Evolutionary conservation across 2,329 filamentous ascomycete species (phyloP), one percentile per base, ranked within the genome.

Genomic region (Alternaria brassicicola): DNA sequence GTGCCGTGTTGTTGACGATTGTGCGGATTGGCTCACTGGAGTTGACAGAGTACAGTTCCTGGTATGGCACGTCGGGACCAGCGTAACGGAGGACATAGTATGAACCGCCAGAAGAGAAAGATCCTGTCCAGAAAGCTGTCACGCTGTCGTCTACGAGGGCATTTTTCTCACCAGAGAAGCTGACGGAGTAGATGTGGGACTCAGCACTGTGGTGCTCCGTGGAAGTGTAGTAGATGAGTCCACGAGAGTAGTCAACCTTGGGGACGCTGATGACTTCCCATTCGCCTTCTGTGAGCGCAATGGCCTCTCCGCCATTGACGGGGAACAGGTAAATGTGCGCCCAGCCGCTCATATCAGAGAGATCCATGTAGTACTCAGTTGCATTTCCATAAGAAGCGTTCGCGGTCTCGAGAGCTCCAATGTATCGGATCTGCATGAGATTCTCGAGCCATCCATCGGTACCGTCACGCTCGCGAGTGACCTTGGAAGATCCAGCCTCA

Each of bases 31-130:
- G 83, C 31, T 77, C 81, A 19, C 81, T 83, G 19, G 82, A 81
- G 69, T 88, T 84, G 59, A 83, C 71, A 0, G 84, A 78, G 76
- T 89, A 89, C 1, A 91, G 80, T 62, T 89, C 86, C 68, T 90
- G 87, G 75, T 89, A 90, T 0, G 88, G 88, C 0, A 91, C 85
- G 53, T 89, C 84, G 0, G 88, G 88, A 0, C 88, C 88, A 17
- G 78, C 76, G 70, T 91, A 91, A 50, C 79, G 83, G 3, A 90
- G 82, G 39, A 90, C 84, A 68, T 89, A 90, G 78, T 87, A 91
- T 2, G 84, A 84, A 0, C 84, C 85, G 1, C 76, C 79, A 2
- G 84, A 80, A 0, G 88, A 89, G 76, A 90, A 90, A 1, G 86
- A 88, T 0, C 88, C 88, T 5, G 80, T 81, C 83, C 86, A 91